Evolutionary conservation across 129 eudicot species (phyloP).

Genomic region (Lactuca saligna): DNA sequence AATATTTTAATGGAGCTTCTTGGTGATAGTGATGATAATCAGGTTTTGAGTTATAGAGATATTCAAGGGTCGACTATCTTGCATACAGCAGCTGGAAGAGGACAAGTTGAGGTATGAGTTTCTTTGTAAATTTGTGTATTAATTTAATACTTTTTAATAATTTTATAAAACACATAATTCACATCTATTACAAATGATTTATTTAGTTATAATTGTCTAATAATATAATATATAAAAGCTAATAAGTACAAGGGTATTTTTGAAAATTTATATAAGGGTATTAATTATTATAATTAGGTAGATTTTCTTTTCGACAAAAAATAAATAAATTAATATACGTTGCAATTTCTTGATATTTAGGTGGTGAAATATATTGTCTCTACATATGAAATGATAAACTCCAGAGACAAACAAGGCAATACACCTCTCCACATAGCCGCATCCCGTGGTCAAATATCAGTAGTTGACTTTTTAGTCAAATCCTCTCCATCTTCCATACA

Average conservation of each 20-base stretch:
- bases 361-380: conserved; percentile 64
- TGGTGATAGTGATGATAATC: conserved; percentile 50
- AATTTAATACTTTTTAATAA: no score
- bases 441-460: conserved; percentile 64
- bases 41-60: conserved; percentile 65
- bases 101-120: conserved; percentile 73
- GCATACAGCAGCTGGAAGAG: conserved; percentile 90
- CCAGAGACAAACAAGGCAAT: conserved; percentile 75
- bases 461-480: conserved; percentile 62
- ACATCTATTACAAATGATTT: no score
- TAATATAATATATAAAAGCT: no score
- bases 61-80: conserved; percentile 69
- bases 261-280: no score
- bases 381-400: conserved; percentile 49
- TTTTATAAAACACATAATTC: no score
- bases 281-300: no score
- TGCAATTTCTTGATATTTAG: conserved; percentile 37
- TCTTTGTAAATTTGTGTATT: neutral
- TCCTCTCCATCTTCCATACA: conserved; percentile 55
- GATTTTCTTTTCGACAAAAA: no score
- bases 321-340: no score
- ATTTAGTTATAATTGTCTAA: no score
- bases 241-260: no score
- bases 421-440: conserved; percentile 93
- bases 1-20: conserved; percentile 62